Base-by-base conservation (phyloP, 139 green algal genomes). In the Chlorella sp. region DNA sequence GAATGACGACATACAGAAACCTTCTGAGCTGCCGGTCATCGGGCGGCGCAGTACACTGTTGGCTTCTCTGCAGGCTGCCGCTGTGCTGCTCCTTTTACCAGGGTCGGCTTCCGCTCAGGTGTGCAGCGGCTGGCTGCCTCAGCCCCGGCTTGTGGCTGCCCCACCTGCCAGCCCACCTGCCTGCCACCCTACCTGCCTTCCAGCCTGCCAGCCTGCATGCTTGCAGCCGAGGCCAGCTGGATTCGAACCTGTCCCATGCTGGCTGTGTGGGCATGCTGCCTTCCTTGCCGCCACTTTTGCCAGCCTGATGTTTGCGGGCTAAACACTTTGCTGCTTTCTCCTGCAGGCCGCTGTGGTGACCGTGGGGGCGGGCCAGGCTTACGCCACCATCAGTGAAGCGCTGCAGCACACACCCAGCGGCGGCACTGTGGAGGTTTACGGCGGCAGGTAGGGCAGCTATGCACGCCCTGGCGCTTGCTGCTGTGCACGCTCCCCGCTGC, bases 321-420 rank as follows among this genome's bases (percentile, higher is more conserved):
- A 9, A n/a, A 80, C 28, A 3, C 73, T n/a, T n/a, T 42, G 73
- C 15, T 36, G 36, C n/a, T 26, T 26, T 42, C 34, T 3, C 16
- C 34, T 60, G 64, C 21, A 71, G 21, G 21, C 5, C 9, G 37
- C 28, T 12, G 76, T 30, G 26, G 40, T 76, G 57, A 86, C 82
- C 1, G 84, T 88, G 16, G 84, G 84, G 2, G 9, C 64, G 0
- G 84, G 84, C 40, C 57, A 32, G 39, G 12, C 68, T 12, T 88
- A 37, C 53, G 84, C 84, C 37, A 88, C 84, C 30, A 88, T 88
- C 68, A 32, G 28, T 15, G 84, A 64, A n/a, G 84, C 84, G 16
- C 66, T 88, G 26, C 19, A 39, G 30, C 37, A 19, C 1, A 39
- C 84, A 2, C 37, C 39, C 40, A 42, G 30, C 26, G 84, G 68